Evolutionary conservation across 306 rosid genomes (phyloP).

Genomic region (Inga leiocalycina): DNA sequence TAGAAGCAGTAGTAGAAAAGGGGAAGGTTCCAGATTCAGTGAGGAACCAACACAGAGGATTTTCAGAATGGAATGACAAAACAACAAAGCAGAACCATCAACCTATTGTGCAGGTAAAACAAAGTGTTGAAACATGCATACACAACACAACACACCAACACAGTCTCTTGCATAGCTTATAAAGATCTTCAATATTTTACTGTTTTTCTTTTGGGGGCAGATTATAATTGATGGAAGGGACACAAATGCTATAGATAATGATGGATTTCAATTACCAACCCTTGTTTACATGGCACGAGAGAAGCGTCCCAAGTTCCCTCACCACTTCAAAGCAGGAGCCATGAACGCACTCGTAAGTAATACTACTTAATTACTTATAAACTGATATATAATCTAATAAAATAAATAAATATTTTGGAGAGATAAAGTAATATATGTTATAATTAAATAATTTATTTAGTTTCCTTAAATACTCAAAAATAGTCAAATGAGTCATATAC

Average conservation of each 20-base stretch:
- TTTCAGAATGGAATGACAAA: conserved; percentile 60
- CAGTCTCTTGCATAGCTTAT: background rate
- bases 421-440: too few species aligned
- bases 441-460: too few species aligned
- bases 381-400: too few species aligned
- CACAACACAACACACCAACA: too few species aligned
- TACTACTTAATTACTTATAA: too few species aligned
- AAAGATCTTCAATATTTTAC: background rate
- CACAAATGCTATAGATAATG: conserved; percentile 42
- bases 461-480: too few species aligned
- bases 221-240: conserved; percentile 63
- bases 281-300: conserved; percentile 74
- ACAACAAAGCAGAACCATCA: conserved; percentile 66
- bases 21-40: conserved; percentile 48
- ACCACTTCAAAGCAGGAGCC: conserved; percentile 85
- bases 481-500: too few species aligned
- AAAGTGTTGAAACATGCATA: background rate
- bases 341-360: conserved; percentile 59
- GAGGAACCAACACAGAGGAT: conserved; percentile 46
- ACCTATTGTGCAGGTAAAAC: conserved; percentile 55
- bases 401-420: too few species aligned
- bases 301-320: conserved; percentile 61
- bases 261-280: conserved; percentile 52
- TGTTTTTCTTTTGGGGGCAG: conserved; percentile 22
- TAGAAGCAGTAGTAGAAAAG: conserved; percentile 41